A percentile compares a stretch with the other conserved stretches of the same genome.
phyloP scores from a whole-genome alignment of 805 yeast genomes.

The Kodamaea hsintzibuensis region DNA sequence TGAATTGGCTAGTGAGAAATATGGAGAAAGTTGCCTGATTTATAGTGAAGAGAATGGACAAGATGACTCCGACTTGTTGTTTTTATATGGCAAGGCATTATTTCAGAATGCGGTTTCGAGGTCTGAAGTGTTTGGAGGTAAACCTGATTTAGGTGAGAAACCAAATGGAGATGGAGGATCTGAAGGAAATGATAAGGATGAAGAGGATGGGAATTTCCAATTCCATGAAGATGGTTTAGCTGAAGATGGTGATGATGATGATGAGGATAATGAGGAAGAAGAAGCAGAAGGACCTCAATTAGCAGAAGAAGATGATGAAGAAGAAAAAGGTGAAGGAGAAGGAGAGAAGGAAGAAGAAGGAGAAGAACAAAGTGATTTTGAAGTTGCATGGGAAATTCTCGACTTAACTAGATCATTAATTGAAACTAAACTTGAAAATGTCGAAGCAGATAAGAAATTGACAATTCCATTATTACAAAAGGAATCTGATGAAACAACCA shows the following conservation, averaged over 20 bases:
- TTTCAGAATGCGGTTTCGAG: constrained; percentile 74
- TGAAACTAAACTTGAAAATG: constrained; percentile 42
- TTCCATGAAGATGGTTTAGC: constrained; percentile 27
- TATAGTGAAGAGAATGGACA: constrained; percentile 50
- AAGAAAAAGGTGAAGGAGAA: constrained; percentile 21
- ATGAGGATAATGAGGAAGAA: constrained; percentile 16
- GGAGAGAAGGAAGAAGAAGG: constrained; percentile 28
- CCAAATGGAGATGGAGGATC: constrained; percentile 21
- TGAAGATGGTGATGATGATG: constrained; percentile 23
- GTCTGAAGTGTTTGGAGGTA: constrained; percentile 72
- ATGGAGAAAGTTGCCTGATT: constrained; percentile 71
- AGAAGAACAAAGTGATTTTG: constrained; percentile 70
- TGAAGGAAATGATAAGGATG: constrained; percentile 20
- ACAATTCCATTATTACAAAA: constrained; percentile 30
- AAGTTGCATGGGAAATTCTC: constrained; percentile 83
- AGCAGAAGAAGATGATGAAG: constrained; percentile 20
- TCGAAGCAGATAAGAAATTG: constrained; percentile 7
- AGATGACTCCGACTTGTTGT: constrained; percentile 74
- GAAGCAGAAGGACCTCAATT: constrained; percentile 17
- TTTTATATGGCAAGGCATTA: constrained; percentile 75
- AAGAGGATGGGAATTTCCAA: constrained; percentile 28
- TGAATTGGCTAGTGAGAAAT: constrained; percentile 66
- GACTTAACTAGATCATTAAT: constrained; percentile 75
- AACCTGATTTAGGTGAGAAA: constrained; percentile 27
- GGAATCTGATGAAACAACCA: constrained; percentile 30